Base-by-base conservation (phyloP, 257 asterid genomes). In the Lantana camara region DNA sequence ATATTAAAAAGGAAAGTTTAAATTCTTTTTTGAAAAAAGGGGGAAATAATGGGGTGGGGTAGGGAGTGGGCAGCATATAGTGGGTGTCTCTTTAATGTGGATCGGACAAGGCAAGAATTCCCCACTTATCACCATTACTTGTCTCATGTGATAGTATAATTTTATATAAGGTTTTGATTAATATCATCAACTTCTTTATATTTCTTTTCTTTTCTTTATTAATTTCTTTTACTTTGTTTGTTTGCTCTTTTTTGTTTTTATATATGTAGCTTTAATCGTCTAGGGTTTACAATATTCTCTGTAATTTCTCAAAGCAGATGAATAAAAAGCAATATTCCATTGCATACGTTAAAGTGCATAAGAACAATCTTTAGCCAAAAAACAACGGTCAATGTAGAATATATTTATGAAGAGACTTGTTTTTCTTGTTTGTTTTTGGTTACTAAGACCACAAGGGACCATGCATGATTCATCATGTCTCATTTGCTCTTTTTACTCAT, bases 221-320 rank as follows among this genome's bases (percentile, higher is more conserved):
- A 34, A 23, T 69, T 22, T 66, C 15, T 52, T 58, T 67, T 47
- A 38, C 38, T 58, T 75, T 80, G 73, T 75, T 85, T 67, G 79
- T 60, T 80, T 62, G 71, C 77, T 69, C 81, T 80, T 70, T 72
- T 60, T 54, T 44, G 58, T 73, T 64, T 66, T 35, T 58, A 58
- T 62, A 64, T 71, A 67, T 35, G 64, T 57, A 67, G 77, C 89
- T 82, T 84, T 84, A 77, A 74, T 73, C 77, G 79, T 73, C 75
- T 74, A 4, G 11, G 12, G 29, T 63, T 68, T 71, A 32, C 59
- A 77, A 67, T 77, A 76, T 69, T 79, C 73, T 9, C 42, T 68
- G 60, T 17, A 40, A 75, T 67, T 66, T 60, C 63, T 67, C 17
- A 67, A 78, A 77, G 79, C 62, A n/a, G n/a, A n/a, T 59, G 71